Evolutionary conservation across 306 rosid species (phyloP).

Genomic region (Prunus persica): Prunus_persica_NCBIv2 NC_034012.1:15752501-15753000

Average conservation of each 20-base stretch:
- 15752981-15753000: slow-evolving; percentile 61
- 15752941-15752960: slow-evolving; percentile 45
- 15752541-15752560: slow-evolving; percentile 66
- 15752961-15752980: slow-evolving; percentile 58
- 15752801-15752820: neutral
- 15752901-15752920: slow-evolving; percentile 72
- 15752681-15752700: slow-evolving; percentile 62
- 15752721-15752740: slow-evolving; percentile 84
- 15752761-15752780: neutral
- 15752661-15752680: slow-evolving; percentile 72
- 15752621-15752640: slow-evolving; percentile 57
- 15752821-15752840: neutral
- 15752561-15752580: slow-evolving; percentile 82
- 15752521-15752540: slow-evolving; percentile 58
- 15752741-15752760: slow-evolving; percentile 67
- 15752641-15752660: slow-evolving; percentile 84
- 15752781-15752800: slow-evolving; percentile 4
- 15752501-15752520: slow-evolving; percentile 34
- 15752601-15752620: slow-evolving; percentile 72
- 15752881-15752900: slow-evolving; percentile 63
- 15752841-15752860: neutral
- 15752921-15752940: slow-evolving; percentile 66
- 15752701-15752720: slow-evolving; percentile 50
- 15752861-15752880: slow-evolving; percentile 72
- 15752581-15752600: slow-evolving; percentile 50